Percentiles rank a stretch among this genome's conserved stretches.
Evolutionary conservation across 2,329 filamentous ascomycete species (phyloP).

Genomic region (Atkinsonella hypoxylon): DNA sequence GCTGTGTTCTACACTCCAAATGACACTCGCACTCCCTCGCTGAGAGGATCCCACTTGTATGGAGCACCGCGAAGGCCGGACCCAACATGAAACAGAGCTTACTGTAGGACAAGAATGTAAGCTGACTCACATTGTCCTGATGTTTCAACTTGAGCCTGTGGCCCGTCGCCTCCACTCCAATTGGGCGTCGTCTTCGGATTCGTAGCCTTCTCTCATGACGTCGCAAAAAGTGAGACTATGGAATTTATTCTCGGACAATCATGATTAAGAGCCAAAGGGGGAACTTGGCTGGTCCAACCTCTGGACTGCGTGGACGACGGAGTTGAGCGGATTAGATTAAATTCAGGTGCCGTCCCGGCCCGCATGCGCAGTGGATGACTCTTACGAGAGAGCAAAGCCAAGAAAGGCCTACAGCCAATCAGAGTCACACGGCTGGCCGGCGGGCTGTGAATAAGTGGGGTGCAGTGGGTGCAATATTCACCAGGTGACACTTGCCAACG

Average conservation of each 20-base stretch:
- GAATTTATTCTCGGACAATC: not conserved
- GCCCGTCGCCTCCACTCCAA: conserved; percentile 15
- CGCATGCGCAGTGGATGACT: too few species aligned
- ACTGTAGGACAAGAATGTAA: not conserved
- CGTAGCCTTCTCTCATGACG: conserved; percentile 9
- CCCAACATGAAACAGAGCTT: conserved; percentile 25
- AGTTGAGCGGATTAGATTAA: not conserved
- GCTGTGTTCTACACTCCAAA: conserved; percentile 44
- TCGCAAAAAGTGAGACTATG: not conserved
- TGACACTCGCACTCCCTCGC: conserved; percentile 51
- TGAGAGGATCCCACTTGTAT: conserved; percentile 14
- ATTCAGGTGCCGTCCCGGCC: conserved; percentile 1
- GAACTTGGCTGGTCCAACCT: not conserved
- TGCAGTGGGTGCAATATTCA: too few species aligned
- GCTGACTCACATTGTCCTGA: conserved; percentile 13
- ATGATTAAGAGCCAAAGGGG: not conserved
- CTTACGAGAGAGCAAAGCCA: too few species aligned
- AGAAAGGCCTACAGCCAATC: too few species aligned
- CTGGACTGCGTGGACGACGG: conserved; percentile 4
- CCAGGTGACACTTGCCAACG: too few species aligned
- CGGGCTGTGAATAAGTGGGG: too few species aligned
- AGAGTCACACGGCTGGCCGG: too few species aligned
- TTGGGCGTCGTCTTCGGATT: conserved; percentile 14
- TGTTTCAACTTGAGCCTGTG: conserved; percentile 15
- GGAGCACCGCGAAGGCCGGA: conserved; percentile 33